Percentiles rank a stretch among this genome's conserved stretches.
phyloP scores from a whole-genome alignment of 164 flowering plant species.

The Akebia trifoliata region DNA sequence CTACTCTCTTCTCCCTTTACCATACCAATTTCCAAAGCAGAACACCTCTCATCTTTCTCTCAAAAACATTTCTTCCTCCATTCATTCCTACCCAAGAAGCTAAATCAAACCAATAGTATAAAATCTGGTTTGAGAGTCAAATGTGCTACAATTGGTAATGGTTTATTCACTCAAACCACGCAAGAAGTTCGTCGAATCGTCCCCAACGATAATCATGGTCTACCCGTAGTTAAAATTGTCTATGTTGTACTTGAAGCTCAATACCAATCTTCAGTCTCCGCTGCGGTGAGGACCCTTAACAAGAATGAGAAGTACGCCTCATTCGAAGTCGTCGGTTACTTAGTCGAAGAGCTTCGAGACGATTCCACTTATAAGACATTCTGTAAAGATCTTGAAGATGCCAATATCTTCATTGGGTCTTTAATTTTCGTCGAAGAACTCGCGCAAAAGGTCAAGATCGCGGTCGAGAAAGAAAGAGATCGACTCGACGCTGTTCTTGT shows the following conservation, averaged over 20 bases:
- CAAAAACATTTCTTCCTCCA: slow-evolving; percentile 67
- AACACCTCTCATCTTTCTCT: slow-evolving; percentile 54
- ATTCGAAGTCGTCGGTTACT: slow-evolving; percentile 88
- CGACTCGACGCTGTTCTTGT: slow-evolving; percentile 94
- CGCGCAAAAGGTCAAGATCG: slow-evolving; percentile 76
- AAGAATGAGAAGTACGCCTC: slow-evolving; percentile 37
- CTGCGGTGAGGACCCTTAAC: slow-evolving; percentile 72
- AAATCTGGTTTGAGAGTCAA: slow-evolving; percentile 38
- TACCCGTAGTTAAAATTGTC: slow-evolving; percentile 85
- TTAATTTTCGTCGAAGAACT: slow-evolving; percentile 95
- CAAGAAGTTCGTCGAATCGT: slow-evolving; percentile 86
- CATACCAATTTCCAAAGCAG: slow-evolving; percentile 43
- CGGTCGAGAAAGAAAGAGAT: slow-evolving; percentile 93
- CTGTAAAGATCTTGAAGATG: slow-evolving; percentile 83
- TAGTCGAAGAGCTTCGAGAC: slow-evolving; percentile 94
- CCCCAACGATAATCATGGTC: slow-evolving; percentile 43
- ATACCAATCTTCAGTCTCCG: slow-evolving; percentile 83
- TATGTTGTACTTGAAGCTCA: slow-evolving; percentile 98
- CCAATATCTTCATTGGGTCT: slow-evolving; percentile 93
- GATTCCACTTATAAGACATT: slow-evolving; percentile 52
- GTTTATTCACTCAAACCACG: slow-evolving; percentile 88
- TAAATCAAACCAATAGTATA: slow-evolving; percentile 14
- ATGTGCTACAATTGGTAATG: slow-evolving; percentile 79
- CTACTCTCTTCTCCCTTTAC: slow-evolving; percentile 70
- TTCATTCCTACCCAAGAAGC: slow-evolving; percentile 62